Evolutionary conservation across 805 yeast genomes (phyloP), one percentile per base, ranked within the genome.

Genomic region (Ogataea wickerhamii): DNA sequence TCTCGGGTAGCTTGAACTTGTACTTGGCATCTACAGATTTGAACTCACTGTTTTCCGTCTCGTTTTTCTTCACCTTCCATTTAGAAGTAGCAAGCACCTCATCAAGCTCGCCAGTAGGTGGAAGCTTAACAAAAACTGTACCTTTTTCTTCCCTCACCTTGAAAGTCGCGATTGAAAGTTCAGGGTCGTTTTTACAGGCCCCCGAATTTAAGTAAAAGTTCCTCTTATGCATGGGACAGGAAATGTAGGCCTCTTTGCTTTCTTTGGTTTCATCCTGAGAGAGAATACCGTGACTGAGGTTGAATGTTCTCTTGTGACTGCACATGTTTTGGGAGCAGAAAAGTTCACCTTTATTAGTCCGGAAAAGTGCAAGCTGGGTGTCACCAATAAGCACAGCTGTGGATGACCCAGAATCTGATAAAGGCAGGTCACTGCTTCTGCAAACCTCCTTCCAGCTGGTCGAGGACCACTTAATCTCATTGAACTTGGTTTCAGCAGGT

Each of bases 281-380:
- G 11, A 63, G 31, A 16, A 61, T 57, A 30, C 68, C 68, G 41
- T 63, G 66, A 18, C 58, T 52, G 23, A 64, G 44, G 1, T 63
- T 64, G 51, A 64, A 64, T 1, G 69, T 61, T n/a, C 66, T 48
- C 23, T 61, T 57, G 38, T 64, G 67, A n/a, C 65, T 64, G 46
- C 69, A 64, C 67, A 64, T 62, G 43, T 63, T 63, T 35, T 64
- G 69, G 11, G 64, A 61, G n/a, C 66, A 61, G 34, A 48, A 61
- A 6, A 62, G 45, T 38, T 53, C 53, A n/a, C 51, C 63, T n/a
- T 51, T 41, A 14, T 18, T 36, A n/a, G 54, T 41, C 30, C 65
- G 44, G 53, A 61, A 64, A 1, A 64, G 21, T 0, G 69, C 68
- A 12, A 64, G 41, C 42, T 64, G 68, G 1, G 69, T 63, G 34